A percentile compares a stretch with the other conserved stretches of the same genome.
Evolutionary conservation across 2,329 filamentous ascomycete genomes (phyloP).

Genomic region (Didymella arachidicola): DNA sequence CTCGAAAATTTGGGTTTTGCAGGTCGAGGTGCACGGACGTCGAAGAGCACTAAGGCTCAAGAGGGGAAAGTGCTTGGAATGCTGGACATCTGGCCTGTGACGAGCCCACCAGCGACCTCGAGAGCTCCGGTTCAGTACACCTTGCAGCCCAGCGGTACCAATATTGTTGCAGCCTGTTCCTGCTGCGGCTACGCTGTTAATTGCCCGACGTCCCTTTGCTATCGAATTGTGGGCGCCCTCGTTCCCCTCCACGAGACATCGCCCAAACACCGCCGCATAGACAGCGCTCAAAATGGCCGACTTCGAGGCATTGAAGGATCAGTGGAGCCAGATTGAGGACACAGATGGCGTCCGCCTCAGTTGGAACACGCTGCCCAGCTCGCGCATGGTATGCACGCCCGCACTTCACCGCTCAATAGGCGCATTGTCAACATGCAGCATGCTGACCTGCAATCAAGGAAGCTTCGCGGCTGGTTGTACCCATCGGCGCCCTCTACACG

Average conservation of each 20-base stretch:
- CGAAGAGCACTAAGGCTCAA: constrained; percentile 33
- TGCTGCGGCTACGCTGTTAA: constrained; percentile 26
- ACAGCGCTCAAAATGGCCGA: constrained; percentile 69
- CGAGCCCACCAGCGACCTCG: constrained; percentile 19
- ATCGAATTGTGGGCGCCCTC: constrained; percentile 43
- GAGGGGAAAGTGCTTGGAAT: constrained; percentile 28
- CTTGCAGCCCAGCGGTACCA: constrained; percentile 24
- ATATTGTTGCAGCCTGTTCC: constrained; percentile 36
- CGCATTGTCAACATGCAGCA: constrained; percentile 24
- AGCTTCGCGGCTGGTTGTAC: constrained; percentile 91
- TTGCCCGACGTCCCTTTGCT: constrained; percentile 31
- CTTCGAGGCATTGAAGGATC: constrained; percentile 91
- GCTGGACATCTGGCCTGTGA: constrained; percentile 40
- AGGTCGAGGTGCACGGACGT: constrained; percentile 3
- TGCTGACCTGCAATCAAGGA: constrained; percentile 65
- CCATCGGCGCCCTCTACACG: constrained; percentile 94
- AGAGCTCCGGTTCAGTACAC: constrained; percentile 39
- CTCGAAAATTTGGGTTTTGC: constrained; percentile 46
- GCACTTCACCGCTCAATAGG: constrained; percentile 15
- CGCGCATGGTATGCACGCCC: constrained; percentile 74
- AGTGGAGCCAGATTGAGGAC: constrained; percentile 96
- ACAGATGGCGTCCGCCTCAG: constrained; percentile 93
- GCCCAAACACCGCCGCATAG: constrained; percentile 26
- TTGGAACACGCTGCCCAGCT: constrained; percentile 99
- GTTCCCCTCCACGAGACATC: constrained; percentile 39